Evolutionary conservation across 768 basidiomycete genomes (phyloP).

Genomic region (Tylopilus intermedius): DNA sequence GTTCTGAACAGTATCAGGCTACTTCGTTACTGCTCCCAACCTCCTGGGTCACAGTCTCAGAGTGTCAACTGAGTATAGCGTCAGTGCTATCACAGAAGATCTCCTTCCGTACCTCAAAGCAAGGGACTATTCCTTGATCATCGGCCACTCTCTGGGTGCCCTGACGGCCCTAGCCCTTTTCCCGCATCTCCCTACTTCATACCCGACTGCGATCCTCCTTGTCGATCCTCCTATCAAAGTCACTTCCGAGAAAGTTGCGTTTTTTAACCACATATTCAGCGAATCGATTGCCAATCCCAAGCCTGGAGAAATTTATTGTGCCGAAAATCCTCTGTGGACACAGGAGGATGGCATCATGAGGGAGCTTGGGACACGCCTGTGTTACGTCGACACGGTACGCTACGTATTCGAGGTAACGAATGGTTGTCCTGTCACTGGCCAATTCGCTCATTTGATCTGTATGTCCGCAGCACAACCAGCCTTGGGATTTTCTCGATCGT

Average conservation of each 20-base stretch:
- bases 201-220: slow-evolving; percentile 17
- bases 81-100: slow-evolving; percentile 12
- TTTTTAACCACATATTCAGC: neutral
- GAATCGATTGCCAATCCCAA: neutral
- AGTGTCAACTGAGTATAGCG: slow-evolving; percentile 5
- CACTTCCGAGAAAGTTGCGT: neutral
- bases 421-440: neutral
- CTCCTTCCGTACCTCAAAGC: slow-evolving; percentile 15
- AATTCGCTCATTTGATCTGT: neutral
- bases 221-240: slow-evolving; percentile 17
- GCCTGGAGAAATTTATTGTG: neutral
- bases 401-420: neutral
- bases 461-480: slow-evolving; percentile 7
- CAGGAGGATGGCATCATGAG: neutral
- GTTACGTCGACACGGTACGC: neutral
- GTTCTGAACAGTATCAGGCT: slow-evolving; percentile 9
- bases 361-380: slow-evolving; percentile 15
- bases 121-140: slow-evolving; percentile 14
- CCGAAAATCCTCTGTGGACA: slow-evolving; percentile 16
- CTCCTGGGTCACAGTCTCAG: slow-evolving; percentile 16
- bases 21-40: slow-evolving; percentile 19
- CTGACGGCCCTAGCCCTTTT: slow-evolving; percentile 1
- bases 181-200: neutral
- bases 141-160: slow-evolving; percentile 22
- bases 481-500: slow-evolving; percentile 17